Evolutionary conservation across 305 asterid genomes (phyloP), one percentile per base, ranked within the genome.

Genomic region (Fraxinus platypoda): DNA sequence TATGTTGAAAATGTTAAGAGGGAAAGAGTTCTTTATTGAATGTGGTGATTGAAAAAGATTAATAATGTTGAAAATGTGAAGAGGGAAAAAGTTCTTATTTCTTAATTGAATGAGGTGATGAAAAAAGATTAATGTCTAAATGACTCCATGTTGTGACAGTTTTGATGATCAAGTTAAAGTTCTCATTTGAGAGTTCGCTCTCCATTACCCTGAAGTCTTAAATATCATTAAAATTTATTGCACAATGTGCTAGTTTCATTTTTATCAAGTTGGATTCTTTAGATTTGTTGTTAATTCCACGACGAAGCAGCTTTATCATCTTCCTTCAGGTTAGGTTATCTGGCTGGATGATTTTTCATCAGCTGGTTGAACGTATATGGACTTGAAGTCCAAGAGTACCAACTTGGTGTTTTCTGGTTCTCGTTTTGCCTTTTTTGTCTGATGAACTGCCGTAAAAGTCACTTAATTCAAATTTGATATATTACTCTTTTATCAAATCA

Each of bases 251-350:
- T 64, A 31, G 2, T 64, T 64, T 64, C 66, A 57, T 57, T 57
- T 17, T 57, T 57, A 17, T 1, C 25, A 57, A 19, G 6, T 64
- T 25, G 33, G 34, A 64, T 64, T 77, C 62, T 73, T 84, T 19
- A n/a, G 11, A 64, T 34, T 72, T 15, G 6, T 33, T 72, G 78
- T n/a, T 8, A 9, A 38, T 21, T 1, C 52, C 26, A 43, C 37
- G 15, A 62, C 78, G 64, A 74, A 80, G 74, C 64, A 37, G 77
- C 79, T 54, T n/a, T 78, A 49, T 78, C 79, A 1, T 54, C 83
- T 74, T 83, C 79, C 26, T 76, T 79, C 85, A 86, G 87, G 87
- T 75, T 23, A 31, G 9, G 1, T 35, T 35, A 35, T 86, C 5
- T 28, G 66, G 62, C 71, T 74, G 68, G 81, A 25, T 46, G 81